These are phyloP conservation scores for Stachybotrys chlorohalonatus DNA, from an alignment of 2,329 filamentous ascomycete species.

Conservation along the genomic window DNA sequence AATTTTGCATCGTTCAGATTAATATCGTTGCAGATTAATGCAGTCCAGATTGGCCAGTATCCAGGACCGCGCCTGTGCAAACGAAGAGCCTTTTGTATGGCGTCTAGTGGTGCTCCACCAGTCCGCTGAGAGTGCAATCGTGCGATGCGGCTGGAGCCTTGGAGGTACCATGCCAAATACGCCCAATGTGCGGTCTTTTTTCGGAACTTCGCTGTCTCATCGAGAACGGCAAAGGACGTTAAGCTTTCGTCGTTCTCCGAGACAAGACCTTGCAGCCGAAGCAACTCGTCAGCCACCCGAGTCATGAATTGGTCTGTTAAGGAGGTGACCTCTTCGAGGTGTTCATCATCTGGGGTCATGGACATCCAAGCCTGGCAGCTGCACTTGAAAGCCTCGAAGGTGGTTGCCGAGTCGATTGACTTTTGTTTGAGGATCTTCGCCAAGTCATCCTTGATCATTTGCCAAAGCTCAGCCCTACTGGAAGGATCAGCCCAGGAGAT, in stretches of 20 bases:
- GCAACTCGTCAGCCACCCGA: conserved; percentile 21
- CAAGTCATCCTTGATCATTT: conserved; percentile 19
- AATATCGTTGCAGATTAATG: conserved; percentile 25
- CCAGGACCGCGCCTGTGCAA: conserved; percentile 4
- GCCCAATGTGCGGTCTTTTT: conserved; percentile 17
- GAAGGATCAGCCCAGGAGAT: conserved; percentile 22
- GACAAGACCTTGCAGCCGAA: conserved; percentile 2
- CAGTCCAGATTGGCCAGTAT: conserved; percentile 15
- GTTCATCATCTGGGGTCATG: conserved; percentile 25
- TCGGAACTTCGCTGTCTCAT: conserved; percentile 11
- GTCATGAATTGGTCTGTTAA: conserved; percentile 22
- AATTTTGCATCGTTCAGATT: conserved; percentile 20
- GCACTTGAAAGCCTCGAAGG: conserved; percentile 32
- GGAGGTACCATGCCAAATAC: conserved; percentile 24
- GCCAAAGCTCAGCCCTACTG: conserved; percentile 23
- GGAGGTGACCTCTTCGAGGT: conserved; percentile 17
- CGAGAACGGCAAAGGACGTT: conserved; percentile 4
- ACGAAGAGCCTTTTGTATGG: conserved; percentile 14
- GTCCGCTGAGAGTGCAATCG: conserved; percentile 16
- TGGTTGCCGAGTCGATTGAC: conserved; percentile 21
- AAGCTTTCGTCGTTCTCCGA: too few species aligned
- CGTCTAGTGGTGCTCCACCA: conserved; percentile 11
- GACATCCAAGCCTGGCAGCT: conserved; percentile 27
- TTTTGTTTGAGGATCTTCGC: conserved; percentile 21
- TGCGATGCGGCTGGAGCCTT: conserved; percentile 21